Percentiles rank a stretch among this genome's conserved stretches.
phyloP scores from a whole-genome alignment of 257 asterid species.

The Rhazya stricta region DNA sequence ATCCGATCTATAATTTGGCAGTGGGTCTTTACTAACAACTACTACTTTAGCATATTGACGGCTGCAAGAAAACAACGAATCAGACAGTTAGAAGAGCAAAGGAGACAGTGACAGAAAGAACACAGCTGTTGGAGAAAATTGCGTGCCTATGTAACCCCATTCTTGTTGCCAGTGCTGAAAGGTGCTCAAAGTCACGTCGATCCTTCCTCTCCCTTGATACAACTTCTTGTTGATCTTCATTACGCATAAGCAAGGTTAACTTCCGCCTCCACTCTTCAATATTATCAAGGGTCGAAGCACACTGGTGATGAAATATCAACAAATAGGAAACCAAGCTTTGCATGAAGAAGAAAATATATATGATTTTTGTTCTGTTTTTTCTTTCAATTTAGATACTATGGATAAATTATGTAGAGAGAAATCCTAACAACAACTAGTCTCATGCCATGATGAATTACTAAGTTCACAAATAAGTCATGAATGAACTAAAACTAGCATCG shows the following conservation, averaged over 20 bases:
- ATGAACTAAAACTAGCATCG: background rate
- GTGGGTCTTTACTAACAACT: constrained; percentile 72
- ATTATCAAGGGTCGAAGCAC: constrained; percentile 61
- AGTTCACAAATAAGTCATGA: background rate
- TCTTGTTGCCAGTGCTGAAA: constrained; percentile 64
- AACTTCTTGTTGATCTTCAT: constrained; percentile 60
- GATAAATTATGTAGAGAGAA: background rate
- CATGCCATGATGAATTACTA: background rate
- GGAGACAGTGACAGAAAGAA: constrained; percentile 11
- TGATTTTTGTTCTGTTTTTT: background rate
- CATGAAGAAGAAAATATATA: background rate
- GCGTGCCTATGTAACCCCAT: constrained; percentile 79
- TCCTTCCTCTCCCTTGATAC: constrained; percentile 75
- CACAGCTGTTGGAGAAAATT: constrained; percentile 7
- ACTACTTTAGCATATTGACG: constrained; percentile 64
- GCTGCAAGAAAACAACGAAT: constrained; percentile 41
- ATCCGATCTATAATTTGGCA: constrained; percentile 94
- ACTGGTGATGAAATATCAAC: constrained; percentile 38
- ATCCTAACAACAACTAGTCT: background rate
- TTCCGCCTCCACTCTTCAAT: constrained; percentile 93
- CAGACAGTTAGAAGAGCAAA: constrained; percentile 13
- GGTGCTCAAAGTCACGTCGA: constrained; percentile 80
- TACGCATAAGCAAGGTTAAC: constrained; percentile 57
- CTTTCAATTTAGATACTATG: background rate
- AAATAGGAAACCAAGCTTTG: constrained; percentile 7